These are phyloP conservation scores for Fusarium falciforme DNA, from an alignment of 2,329 filamentous ascomycete genomes.

Conservation along the genomic window DNA sequence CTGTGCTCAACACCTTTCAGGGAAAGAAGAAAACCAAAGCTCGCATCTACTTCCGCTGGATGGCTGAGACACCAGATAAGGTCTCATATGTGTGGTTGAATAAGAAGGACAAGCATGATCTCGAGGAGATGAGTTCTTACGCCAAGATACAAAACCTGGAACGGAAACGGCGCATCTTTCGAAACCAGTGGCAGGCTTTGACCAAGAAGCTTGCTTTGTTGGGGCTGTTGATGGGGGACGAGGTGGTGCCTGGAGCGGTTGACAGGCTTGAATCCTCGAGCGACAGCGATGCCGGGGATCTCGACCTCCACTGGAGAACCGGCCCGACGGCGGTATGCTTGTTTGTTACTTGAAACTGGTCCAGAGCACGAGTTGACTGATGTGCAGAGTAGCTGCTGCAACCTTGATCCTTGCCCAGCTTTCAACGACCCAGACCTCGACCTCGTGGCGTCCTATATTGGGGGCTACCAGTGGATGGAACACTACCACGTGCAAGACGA, in stretches of 20 bases:
- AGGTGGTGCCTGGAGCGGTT: conserved; percentile 2
- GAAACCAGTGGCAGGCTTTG: conserved; percentile 20
- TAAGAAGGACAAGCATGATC: conserved; percentile 13
- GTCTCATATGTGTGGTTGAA: conserved; percentile 25
- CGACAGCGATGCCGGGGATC: conserved; percentile 18
- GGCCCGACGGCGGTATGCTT: conserved; percentile 6
- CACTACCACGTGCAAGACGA: conserved; percentile 35
- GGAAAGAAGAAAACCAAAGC: conserved; percentile 17
- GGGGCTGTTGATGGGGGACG: conserved; percentile 26
- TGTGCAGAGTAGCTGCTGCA: conserved; percentile 20
- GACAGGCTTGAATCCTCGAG: conserved; percentile 14
- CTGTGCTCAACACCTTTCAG: conserved; percentile 9
- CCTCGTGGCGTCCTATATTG: conserved; percentile 24
- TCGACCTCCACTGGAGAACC: conserved; percentile 18
- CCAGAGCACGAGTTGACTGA: neutral
- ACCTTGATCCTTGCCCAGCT: conserved; percentile 24
- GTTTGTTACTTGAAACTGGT: neutral
- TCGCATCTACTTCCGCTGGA: conserved; percentile 27
- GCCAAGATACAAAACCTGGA: neutral
- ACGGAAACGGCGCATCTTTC: conserved; percentile 7
- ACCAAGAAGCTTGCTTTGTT: conserved; percentile 18
- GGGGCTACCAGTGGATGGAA: conserved; percentile 22
- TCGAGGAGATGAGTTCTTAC: conserved; percentile 10
- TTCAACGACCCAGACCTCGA: conserved; percentile 24
- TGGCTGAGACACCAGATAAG: conserved; percentile 8